Conservation (phyloP, 2,329 filamentous ascomycete species). For the Calonectria hawksworthii region DNA sequence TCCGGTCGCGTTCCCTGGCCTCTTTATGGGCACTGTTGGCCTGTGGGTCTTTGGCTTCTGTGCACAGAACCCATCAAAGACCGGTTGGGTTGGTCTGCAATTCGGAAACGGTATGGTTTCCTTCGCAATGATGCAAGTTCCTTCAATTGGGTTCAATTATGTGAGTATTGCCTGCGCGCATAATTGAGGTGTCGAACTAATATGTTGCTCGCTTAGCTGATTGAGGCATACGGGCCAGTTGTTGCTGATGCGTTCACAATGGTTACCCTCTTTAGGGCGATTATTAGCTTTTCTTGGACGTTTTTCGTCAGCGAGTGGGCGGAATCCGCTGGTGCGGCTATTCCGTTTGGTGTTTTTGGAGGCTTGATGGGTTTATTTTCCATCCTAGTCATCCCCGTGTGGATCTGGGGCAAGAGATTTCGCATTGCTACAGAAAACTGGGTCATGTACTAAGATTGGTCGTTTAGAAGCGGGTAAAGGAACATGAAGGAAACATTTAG, state of each 20-base stretch:
- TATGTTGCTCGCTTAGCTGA: slow-evolving; percentile 52
- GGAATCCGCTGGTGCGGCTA: slow-evolving; percentile 54
- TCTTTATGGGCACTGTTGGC: slow-evolving; percentile 49
- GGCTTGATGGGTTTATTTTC: slow-evolving; percentile 65
- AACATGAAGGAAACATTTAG: neutral
- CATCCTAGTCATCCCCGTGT: slow-evolving; percentile 52
- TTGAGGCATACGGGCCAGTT: slow-evolving; percentile 63
- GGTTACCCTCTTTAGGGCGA: slow-evolving; percentile 62
- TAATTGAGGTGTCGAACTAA: neutral
- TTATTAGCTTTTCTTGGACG: slow-evolving; percentile 67
- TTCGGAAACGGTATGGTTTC: slow-evolving; percentile 53
- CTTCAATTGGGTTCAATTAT: slow-evolving; percentile 56
- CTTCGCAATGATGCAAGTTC: slow-evolving; percentile 56
- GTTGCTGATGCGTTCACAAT: slow-evolving; percentile 68
- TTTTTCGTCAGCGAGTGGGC: slow-evolving; percentile 67
- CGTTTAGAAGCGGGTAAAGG: neutral
- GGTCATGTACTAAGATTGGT: neutral
- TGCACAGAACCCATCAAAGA: slow-evolving; percentile 47
- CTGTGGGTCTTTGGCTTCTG: slow-evolving; percentile 55
- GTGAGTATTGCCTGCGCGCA: slow-evolving; percentile 42
- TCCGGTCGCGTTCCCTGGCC: slow-evolving; percentile 47
- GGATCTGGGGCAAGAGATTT: slow-evolving; percentile 53
- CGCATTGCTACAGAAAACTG: slow-evolving; percentile 49
- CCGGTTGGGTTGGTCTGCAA: slow-evolving; percentile 52
- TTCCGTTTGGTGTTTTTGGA: slow-evolving; percentile 67